Conservation (phyloP, 495 filamentous ascomycete genomes). For the Chaetomium fimeti region DNA sequence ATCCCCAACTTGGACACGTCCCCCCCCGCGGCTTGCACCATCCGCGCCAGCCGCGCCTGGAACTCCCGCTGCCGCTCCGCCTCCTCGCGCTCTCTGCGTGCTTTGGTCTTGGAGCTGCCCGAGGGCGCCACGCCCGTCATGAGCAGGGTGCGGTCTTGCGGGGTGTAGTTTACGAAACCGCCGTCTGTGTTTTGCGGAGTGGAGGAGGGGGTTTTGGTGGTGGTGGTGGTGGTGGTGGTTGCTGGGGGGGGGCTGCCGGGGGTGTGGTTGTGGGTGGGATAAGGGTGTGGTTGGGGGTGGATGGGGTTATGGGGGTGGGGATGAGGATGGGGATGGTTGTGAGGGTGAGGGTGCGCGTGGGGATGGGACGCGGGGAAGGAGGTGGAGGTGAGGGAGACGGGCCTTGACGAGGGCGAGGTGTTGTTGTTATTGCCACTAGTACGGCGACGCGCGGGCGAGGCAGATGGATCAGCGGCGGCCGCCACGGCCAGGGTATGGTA, state of each 20-base stretch:
- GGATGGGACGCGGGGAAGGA: background rate
- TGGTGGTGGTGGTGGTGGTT: background rate
- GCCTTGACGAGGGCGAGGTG: too few species aligned
- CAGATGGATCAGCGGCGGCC: background rate
- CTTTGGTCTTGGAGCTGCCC: slow-evolving; percentile 91
- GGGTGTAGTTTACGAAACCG: slow-evolving; percentile 92
- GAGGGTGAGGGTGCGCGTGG: background rate
- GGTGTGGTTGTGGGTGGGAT: background rate
- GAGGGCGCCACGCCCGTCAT: slow-evolving; percentile 88
- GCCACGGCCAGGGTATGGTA: background rate
- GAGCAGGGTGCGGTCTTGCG: slow-evolving; percentile 72
- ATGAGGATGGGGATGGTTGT: background rate
- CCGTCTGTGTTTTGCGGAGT: slow-evolving; percentile 21
- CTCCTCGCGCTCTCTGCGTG: slow-evolving; percentile 81
- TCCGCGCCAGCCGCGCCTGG: slow-evolving; percentile 68
- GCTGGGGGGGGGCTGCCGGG: too few species aligned
- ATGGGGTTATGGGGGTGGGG: background rate
- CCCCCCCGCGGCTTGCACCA: slow-evolving; percentile 45
- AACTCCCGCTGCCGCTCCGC: slow-evolving; percentile 72
- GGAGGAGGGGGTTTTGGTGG: too few species aligned
- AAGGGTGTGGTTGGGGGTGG: too few species aligned
- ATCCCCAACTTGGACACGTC: background rate
- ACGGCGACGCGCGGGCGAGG: too few species aligned
- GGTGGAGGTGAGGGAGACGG: too few species aligned
- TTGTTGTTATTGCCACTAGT: too few species aligned